Base-by-base conservation (phyloP, 768 basidiomycete species). In the Favolaschia claudopus region DNA sequence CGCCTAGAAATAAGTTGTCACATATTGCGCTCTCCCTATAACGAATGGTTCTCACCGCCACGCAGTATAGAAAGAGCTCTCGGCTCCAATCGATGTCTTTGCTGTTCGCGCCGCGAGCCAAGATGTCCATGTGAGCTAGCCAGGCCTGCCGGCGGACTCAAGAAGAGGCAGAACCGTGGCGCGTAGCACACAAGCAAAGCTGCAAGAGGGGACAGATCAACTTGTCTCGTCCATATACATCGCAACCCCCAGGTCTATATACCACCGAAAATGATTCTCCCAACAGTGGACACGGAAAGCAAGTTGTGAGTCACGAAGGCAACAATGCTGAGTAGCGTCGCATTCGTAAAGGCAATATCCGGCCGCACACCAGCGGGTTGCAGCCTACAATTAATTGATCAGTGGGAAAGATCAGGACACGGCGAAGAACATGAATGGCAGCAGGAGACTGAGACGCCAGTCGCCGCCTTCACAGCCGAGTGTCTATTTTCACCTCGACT, bases 61-160 rank as follows among this genome's bases (percentile, higher is more conserved):
- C 57, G 31, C 45, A 58, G 22, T 63, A 63, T 28, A 63, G 40
- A 25, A 47, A 45, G 29, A 63, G 62, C 45, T 52, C 51, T 27
- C 49, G 49, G 51, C 62, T 55, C 46, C 46, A 32, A 19, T 44
- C 20, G 33, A 63, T 58, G 2, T 46, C 52, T 10, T 58, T n/a
- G 31, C 12, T 15, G 33, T 5, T 58, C 38, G 5, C 19, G 51
- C 62, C 58, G 58, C 37, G 53, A 40, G 51, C 56, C 40, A 17
- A 48, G 40, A 39, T 53, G 33, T n/a, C n/a, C n/a, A n/a, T n/a
- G n/a, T n/a, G n/a, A n/a, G n/a, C n/a, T n/a, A n/a, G n/a, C n/a
- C n/a, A n/a, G n/a, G n/a, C n/a, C n/a, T 8, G 9, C 43, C 6
- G 12, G 25, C 17, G 24, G 24, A 10, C 39, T 42, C 39, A 8